These are phyloP conservation scores for Acanthamoeba healyi DNA, from an alignment of 208 protist species.

Conservation along the genomic window DNA sequence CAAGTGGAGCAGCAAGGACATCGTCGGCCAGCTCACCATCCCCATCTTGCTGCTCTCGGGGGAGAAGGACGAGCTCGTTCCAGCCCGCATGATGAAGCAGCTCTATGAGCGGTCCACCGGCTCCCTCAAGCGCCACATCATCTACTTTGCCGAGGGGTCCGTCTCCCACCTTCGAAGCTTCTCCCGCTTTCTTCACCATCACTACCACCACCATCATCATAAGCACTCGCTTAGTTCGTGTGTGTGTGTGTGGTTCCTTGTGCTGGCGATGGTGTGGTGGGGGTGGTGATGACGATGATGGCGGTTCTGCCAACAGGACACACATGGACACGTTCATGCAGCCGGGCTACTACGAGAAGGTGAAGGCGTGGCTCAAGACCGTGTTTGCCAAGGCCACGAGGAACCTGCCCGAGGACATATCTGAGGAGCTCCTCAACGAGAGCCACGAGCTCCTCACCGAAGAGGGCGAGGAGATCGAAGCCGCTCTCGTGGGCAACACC, in stretches of 20 bases:
- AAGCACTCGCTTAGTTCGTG: too few species aligned
- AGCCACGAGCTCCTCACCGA: background rate
- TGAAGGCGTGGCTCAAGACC: constrained; percentile 12
- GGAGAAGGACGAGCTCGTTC: constrained; percentile 73
- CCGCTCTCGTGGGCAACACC: background rate
- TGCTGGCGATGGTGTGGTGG: background rate
- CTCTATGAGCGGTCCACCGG: background rate
- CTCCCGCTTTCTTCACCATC: too few species aligned
- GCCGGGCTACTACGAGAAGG: constrained; percentile 47
- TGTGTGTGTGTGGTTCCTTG: too few species aligned
- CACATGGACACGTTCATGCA: constrained; percentile 67
- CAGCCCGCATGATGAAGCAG: constrained; percentile 23
- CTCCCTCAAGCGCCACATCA: constrained; percentile 45
- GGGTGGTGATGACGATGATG: too few species aligned
- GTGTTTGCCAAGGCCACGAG: background rate
- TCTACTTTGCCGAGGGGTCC: constrained; percentile 50
- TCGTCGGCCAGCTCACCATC: constrained; percentile 57
- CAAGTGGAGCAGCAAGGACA: constrained; percentile 65
- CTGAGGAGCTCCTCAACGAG: constrained; percentile 18
- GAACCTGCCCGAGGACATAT: background rate
- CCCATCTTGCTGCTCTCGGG: constrained; percentile 74
- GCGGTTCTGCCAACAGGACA: background rate
- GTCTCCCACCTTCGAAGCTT: too few species aligned
- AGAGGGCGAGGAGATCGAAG: constrained; percentile 35
- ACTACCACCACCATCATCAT: background rate